Evolutionary conservation across 257 asterid genomes (phyloP).

Genomic region (Cinchona pubescens): DNA sequence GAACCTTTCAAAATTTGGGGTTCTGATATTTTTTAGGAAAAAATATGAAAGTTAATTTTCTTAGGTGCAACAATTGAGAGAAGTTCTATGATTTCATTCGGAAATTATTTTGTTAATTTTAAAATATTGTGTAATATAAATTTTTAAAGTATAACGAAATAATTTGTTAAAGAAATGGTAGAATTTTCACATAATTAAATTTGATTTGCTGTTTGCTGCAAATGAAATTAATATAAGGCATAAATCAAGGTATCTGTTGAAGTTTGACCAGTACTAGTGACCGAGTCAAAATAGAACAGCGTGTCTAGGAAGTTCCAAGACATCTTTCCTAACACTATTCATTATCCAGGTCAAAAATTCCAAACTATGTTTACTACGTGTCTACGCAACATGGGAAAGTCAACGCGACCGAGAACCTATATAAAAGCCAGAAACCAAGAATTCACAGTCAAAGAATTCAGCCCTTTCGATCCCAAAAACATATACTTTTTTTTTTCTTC

Average conservation of each 20-base stretch:
- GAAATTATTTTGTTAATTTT: no score
- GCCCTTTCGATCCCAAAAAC: no score
- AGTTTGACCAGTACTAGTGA: not conserved
- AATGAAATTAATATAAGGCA: not conserved
- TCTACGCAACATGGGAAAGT: not conserved
- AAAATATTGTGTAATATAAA: no score
- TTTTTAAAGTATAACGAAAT: no score
- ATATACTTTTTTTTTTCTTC: not conserved
- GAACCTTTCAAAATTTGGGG: no score
- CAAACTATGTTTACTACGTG: not conserved
- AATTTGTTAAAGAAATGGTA: no score
- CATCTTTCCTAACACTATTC: not conserved
- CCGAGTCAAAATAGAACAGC: conserved; percentile 1
- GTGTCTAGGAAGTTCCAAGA: conserved; percentile 5
- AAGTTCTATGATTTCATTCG: no score
- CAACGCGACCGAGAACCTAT: not conserved
- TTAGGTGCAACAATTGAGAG: no score
- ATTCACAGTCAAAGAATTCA: not conserved
- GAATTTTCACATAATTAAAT: no score
- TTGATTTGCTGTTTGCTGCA: not conserved
- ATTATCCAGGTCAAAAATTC: not conserved
- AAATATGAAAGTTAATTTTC: no score
- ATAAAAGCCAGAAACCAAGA: not conserved
- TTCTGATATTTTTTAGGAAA: no score
- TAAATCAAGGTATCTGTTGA: not conserved